phyloP scores from a whole-genome alignment of 2,329 filamentous ascomycete genomes.

The Mycosphaerelloides madeirae region DNA sequence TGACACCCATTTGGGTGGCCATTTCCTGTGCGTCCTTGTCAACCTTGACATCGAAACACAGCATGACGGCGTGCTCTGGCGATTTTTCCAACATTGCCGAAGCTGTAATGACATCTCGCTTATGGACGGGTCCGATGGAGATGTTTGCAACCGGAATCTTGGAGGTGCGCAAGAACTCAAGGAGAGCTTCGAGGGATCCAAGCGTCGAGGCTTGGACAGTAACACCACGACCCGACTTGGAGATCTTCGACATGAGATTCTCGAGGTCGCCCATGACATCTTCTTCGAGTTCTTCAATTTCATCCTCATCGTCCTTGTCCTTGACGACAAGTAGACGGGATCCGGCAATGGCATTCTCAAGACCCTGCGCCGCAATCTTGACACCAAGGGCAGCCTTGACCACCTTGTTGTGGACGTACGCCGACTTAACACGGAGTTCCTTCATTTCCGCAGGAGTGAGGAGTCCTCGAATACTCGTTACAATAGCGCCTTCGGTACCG shows the following conservation, averaged over 20 bases:
- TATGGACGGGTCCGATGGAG: constrained; percentile 94
- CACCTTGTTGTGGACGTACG: constrained; percentile 98
- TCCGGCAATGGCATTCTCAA: constrained; percentile 93
- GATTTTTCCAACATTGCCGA: constrained; percentile 95
- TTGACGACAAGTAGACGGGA: constrained; percentile 92
- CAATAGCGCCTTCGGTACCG: constrained; percentile 92
- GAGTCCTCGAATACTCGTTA: constrained; percentile 89
- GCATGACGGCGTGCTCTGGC: constrained; percentile 95
- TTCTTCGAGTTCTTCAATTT: constrained; percentile 78
- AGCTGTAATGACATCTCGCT: constrained; percentile 91
- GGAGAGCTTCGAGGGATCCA: constrained; percentile 88
- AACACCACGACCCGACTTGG: constrained; percentile 88
- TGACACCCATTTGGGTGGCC: constrained; percentile 89
- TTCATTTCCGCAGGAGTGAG: constrained; percentile 89
- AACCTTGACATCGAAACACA: constrained; percentile 99
- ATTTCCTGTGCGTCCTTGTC: constrained; percentile 92
- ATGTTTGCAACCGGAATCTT: constrained; percentile 98
- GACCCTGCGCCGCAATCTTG: constrained; percentile 94
- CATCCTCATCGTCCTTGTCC: constrained; percentile 79
- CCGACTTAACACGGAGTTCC: constrained; percentile 89
- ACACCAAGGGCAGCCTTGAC: constrained; percentile 98
- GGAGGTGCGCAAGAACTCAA: constrained; percentile 91
- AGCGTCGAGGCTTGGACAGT: constrained; percentile 96
- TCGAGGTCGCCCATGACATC: constrained; percentile 95
- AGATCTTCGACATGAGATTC: constrained; percentile 83